Conservation (phyloP, 1,284 basidiomycete species). For the Puccinia hordei region DNA sequence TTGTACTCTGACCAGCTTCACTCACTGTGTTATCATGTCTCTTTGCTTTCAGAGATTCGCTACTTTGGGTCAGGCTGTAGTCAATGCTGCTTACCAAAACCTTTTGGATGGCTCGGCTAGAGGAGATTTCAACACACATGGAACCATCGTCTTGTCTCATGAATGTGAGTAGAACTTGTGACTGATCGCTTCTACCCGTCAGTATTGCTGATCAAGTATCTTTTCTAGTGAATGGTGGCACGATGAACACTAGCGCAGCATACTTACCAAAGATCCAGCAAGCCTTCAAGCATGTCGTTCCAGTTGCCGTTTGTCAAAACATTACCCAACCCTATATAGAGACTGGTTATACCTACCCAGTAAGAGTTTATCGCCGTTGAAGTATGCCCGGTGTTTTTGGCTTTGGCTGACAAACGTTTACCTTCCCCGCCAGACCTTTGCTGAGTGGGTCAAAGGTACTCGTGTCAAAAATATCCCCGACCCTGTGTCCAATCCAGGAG, state of each 20-base stretch:
- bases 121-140: constrained; percentile 59
- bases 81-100: constrained; percentile 62
- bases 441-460: constrained; percentile 39
- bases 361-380: not conserved
- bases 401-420: not conserved
- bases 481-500: constrained; percentile 25
- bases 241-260: constrained; percentile 47
- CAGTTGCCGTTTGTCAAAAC: constrained; percentile 61
- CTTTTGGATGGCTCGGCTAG: constrained; percentile 60
- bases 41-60: constrained; percentile 52
- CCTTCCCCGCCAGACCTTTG: constrained; percentile 18
- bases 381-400: not conserved
- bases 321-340: constrained; percentile 62
- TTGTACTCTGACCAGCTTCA: not conserved
- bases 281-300: constrained; percentile 58
- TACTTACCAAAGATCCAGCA: constrained; percentile 53
- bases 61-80: constrained; percentile 58
- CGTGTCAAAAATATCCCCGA: not conserved
- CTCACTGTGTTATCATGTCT: not conserved
- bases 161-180: constrained; percentile 62
- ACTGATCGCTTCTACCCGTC: constrained; percentile 55
- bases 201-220: constrained; percentile 52
- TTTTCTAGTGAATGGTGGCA: constrained; percentile 32
- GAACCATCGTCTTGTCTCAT: constrained; percentile 62
- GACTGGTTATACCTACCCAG: constrained; percentile 59